A percentile compares a stretch with the other conserved stretches of the same genome.
phyloP scores from a whole-genome alignment of 1,284 basidiomycete genomes.

The Tylopilus sp. region DNA sequence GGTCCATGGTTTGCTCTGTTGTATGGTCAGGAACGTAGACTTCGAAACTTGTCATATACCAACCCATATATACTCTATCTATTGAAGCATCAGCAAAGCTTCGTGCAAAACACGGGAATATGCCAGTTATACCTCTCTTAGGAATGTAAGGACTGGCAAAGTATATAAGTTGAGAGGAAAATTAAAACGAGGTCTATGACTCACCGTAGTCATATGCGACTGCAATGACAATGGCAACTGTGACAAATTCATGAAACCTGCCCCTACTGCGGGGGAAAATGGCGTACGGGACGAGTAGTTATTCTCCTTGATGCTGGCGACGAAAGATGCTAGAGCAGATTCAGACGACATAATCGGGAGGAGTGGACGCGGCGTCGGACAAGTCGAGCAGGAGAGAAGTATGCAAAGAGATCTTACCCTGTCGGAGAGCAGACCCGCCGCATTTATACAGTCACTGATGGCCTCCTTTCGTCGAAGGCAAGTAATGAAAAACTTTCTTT shows the following conservation, averaged over 20 bases:
- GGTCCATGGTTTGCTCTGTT: background rate
- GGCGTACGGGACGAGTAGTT: background rate
- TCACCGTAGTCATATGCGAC: background rate
- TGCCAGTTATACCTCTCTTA: background rate
- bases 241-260: background rate
- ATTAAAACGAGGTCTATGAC: background rate
- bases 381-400: background rate
- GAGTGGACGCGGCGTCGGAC: background rate
- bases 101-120: background rate
- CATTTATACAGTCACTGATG: background rate
- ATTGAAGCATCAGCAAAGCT: background rate
- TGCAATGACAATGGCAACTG: background rate
- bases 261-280: background rate
- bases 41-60: background rate
- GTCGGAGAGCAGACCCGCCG: too few species aligned
- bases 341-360: background rate
- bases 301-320: background rate
- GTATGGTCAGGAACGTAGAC: background rate
- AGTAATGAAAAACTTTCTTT: background rate
- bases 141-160: slow-evolving; percentile 4
- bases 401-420: too few species aligned
- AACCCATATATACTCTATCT: slow-evolving; percentile 10
- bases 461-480: background rate
- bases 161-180: background rate
- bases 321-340: background rate